Conservation (phyloP, 2,329 filamentous ascomycete genomes). For the Clonostachys rhizophaga region DNA sequence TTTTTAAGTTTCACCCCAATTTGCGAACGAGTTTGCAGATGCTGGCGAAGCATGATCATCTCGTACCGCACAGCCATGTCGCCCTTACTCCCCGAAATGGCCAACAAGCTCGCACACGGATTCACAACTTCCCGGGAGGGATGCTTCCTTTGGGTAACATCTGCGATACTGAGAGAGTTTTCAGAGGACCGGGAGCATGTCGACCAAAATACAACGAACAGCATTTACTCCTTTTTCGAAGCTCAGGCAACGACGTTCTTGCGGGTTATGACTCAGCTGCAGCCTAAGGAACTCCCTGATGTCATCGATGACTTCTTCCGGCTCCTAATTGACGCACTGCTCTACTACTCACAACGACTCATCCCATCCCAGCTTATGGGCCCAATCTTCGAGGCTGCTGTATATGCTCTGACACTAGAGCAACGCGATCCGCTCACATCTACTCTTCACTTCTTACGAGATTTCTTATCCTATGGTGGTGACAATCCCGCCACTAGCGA, state of each 20-base stretch:
- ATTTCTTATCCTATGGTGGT: slow-evolving; percentile 84
- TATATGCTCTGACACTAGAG: slow-evolving; percentile 81
- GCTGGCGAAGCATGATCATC: slow-evolving; percentile 95
- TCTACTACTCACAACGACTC: slow-evolving; percentile 85
- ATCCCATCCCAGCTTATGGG: slow-evolving; percentile 74
- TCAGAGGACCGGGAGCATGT: slow-evolving; percentile 86
- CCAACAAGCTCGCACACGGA: slow-evolving; percentile 80
- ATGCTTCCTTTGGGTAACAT: slow-evolving; percentile 98
- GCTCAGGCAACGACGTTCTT: slow-evolving; percentile 88
- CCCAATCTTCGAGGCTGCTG: slow-evolving; percentile 81
- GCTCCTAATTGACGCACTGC: slow-evolving; percentile 81
- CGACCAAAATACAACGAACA: slow-evolving; percentile 73
- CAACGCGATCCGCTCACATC: slow-evolving; percentile 89
- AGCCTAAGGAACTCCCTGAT: slow-evolving; percentile 67
- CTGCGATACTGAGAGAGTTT: slow-evolving; percentile 92
- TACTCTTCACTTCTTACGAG: slow-evolving; percentile 87
- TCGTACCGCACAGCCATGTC: slow-evolving; percentile 89
- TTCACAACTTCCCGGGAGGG: slow-evolving; percentile 86
- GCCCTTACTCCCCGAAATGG: slow-evolving; percentile 78
- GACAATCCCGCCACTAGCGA: slow-evolving; percentile 64
- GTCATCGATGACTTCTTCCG: slow-evolving; percentile 98
- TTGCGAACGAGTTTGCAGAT: slow-evolving; percentile 87
- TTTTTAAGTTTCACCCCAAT: slow-evolving; percentile 86
- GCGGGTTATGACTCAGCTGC: slow-evolving; percentile 80
- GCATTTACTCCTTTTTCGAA: slow-evolving; percentile 93